These are phyloP conservation scores for Brassica rapa DNA, from an alignment of 345 rosid genomes.

Conservation along the genomic window DNA sequence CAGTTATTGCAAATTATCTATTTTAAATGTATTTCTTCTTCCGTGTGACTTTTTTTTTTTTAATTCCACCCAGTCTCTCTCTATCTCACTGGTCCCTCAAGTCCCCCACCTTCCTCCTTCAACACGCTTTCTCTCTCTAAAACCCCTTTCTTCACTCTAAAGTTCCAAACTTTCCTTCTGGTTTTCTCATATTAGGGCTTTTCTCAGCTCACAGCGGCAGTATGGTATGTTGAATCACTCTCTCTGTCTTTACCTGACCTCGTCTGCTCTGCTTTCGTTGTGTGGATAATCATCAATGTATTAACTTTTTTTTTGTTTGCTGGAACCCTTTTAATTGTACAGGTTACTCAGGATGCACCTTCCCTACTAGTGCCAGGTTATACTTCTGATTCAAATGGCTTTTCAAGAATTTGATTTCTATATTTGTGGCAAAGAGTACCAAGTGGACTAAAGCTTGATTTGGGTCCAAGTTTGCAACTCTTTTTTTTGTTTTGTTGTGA, in stretches of 20 bases:
- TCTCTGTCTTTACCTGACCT: not conserved
- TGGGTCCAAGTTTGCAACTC: conserved; percentile 39
- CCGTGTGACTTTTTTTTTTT: conserved; percentile 10
- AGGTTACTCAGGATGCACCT: conserved; percentile 45
- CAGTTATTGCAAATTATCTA: not conserved
- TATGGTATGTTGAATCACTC: conserved; percentile 12
- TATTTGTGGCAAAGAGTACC: conserved; percentile 23
- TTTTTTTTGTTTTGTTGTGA: conserved; percentile 32
- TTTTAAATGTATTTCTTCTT: conserved; percentile 5
- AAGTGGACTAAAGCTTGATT: conserved; percentile 34
- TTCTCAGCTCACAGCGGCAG: not conserved
- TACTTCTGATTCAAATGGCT: conserved; percentile 33
- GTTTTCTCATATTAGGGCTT: not conserved
- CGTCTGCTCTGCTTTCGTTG: not conserved
- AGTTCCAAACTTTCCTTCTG: conserved; percentile 22
- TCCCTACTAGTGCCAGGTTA: conserved; percentile 47
- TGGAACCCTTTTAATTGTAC: not conserved
- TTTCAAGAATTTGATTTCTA: conserved; percentile 2
- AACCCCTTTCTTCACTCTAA: conserved; percentile 7
- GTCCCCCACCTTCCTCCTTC: conserved; percentile 23
- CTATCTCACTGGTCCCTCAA: conserved; percentile 29
- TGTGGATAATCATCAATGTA: not conserved
- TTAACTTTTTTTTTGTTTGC: conserved; percentile 15
- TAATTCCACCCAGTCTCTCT: not conserved
- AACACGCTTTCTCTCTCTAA: conserved; percentile 18